phyloP scores from a whole-genome alignment of 192 early-diverging fungal species.

The Backusella circina region DNA sequence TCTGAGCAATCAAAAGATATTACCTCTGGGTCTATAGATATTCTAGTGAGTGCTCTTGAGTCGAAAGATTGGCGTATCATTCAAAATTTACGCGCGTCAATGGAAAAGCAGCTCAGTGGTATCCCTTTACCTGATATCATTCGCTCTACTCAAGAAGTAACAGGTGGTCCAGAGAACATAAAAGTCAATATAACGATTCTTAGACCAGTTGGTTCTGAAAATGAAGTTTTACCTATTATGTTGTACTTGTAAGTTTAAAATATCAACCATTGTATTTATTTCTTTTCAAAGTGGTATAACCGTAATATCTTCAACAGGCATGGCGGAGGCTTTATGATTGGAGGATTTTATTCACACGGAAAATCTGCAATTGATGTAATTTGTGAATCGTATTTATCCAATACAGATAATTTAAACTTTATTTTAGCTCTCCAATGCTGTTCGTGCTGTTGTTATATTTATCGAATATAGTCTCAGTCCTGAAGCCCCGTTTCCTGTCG shows the following conservation, averaged over 20 bases:
- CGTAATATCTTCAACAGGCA: background rate
- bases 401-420: background rate
- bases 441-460: constrained; percentile 6
- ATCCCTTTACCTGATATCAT: background rate
- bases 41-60: too few relatives aligned
- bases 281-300: too few relatives aligned
- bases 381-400: background rate
- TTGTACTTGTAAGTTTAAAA: background rate
- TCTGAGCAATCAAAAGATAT: too few relatives aligned
- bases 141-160: background rate
- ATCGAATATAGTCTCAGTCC: constrained; percentile 16
- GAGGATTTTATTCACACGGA: background rate
- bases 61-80: too few relatives aligned
- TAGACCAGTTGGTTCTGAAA: background rate
- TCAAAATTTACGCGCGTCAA: too few relatives aligned
- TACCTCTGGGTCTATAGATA: too few relatives aligned
- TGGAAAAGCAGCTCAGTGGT: too few relatives aligned
- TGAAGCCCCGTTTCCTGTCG: constrained; percentile 4
- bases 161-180: background rate
- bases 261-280: background rate
- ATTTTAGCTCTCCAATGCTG: background rate
- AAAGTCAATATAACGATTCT: background rate
- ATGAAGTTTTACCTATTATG: background rate
- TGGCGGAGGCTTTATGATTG: background rate
- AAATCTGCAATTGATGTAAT: background rate